Base-by-base conservation (phyloP, 1,284 basidiomycete species). In the Naganishia sp. region DNA sequence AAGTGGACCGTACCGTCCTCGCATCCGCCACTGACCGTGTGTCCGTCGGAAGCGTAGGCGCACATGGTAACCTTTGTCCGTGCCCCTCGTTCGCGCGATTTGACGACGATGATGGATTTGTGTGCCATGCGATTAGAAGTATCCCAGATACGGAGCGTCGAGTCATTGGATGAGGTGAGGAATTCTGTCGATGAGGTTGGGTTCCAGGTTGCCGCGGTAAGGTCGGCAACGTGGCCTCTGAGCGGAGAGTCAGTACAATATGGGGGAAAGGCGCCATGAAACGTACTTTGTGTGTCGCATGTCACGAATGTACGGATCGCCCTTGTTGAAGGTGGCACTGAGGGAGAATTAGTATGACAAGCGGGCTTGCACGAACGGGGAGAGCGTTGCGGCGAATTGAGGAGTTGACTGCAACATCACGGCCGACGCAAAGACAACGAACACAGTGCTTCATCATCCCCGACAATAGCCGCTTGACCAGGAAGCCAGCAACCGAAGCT, bases 221-320 rank as follows among this genome's bases (percentile, higher is more conserved):
- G 78, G 76, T 96, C 94, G 46, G 90, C 88, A 56, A 97, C 94
- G 79, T 99, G 96, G 2, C 96, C 96, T 54, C 93, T 96, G 45
- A 50, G 36, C 9, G 63, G 18, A 28, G 60, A 16, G 18, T 28
- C 36, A n/a, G 44, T n/a, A 9, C 28, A 39, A 25, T 2, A 31
- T 50, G 9, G 23, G 21, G 25, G 45, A 39, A 6, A 28, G 33
- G 23, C 36, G 33, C 36, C 42, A 49, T 54, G 33, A 18, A 6
- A 82, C 87, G 71, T 72, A 93, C 92, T 86, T 84, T 67, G 96
- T 99, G 75, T 97, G 89, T 78, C 93, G 92, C 92, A 99, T 96
- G 80, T 99, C 96, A 63, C 96, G 88, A 73, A 99, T 90, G 77
- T 98, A 99, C 70, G 90, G 91, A 80, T 99, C 96, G 43, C 96